These are phyloP conservation scores for Starmerella powellii DNA, from an alignment of 805 yeast species.

Conservation along the genomic window DNA sequence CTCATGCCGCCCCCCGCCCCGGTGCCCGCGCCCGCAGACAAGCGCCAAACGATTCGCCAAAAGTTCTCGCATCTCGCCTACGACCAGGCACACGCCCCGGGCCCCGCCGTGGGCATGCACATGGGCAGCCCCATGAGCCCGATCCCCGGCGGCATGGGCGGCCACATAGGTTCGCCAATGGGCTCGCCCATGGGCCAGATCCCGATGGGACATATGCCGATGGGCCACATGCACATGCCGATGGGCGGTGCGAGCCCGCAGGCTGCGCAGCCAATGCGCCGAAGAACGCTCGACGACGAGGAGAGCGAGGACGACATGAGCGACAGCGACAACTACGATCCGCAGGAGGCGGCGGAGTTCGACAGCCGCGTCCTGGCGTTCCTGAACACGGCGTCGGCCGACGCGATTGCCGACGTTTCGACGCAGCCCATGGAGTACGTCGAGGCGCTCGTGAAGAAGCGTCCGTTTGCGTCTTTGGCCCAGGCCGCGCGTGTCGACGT, in stretches of 20 bases:
- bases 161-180: too few species aligned
- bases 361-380: slow-evolving; percentile 62
- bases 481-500: slow-evolving; percentile 50
- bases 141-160: too few species aligned
- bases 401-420: slow-evolving; percentile 72
- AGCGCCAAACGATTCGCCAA: slow-evolving; percentile 31
- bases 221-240: slow-evolving; percentile 1
- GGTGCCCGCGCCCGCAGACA: slow-evolving; percentile 17
- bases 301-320: slow-evolving; percentile 33
- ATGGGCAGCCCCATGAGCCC: too few species aligned
- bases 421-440: slow-evolving; percentile 59
- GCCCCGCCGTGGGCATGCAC: neutral
- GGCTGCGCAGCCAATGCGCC: neutral
- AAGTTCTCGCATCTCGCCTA: slow-evolving; percentile 25
- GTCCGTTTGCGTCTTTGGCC: slow-evolving; percentile 58
- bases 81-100: slow-evolving; percentile 6
- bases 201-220: slow-evolving; percentile 1
- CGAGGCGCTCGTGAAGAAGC: slow-evolving; percentile 42
- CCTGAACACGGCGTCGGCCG: slow-evolving; percentile 60
- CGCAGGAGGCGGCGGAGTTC: slow-evolving; percentile 31
- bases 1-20: slow-evolving; percentile 17
- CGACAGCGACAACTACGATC: slow-evolving; percentile 28
- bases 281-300: slow-evolving; percentile 28
- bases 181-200: neutral
- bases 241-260: slow-evolving; percentile 4